Conservation (phyloP, 192 early-diverging fungal species). For the Spizellomyces sp. region DNA sequence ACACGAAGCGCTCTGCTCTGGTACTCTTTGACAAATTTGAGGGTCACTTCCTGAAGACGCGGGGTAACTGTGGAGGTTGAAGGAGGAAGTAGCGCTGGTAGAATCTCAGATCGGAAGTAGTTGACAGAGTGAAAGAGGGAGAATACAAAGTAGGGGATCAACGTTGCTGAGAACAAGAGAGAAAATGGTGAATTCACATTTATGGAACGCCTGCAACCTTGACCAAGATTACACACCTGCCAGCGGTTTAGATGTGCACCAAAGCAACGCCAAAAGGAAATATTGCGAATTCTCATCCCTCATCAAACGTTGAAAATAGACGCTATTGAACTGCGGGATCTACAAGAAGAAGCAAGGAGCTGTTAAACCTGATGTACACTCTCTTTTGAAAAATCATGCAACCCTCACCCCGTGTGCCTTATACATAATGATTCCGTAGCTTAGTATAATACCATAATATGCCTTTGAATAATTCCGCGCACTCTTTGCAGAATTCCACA, state of each 20-base stretch:
- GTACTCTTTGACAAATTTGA: conserved; percentile 49
- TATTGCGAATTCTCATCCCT: conserved; percentile 81
- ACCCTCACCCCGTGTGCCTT: conserved; percentile 74
- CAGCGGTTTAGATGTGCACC: conserved; percentile 71
- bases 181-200: neutral
- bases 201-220: neutral
- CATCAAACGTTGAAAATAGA: conserved; percentile 63
- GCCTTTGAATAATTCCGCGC: conserved; percentile 57
- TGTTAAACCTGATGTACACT: conserved; percentile 5
- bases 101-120: conserved; percentile 67
- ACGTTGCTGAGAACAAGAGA: conserved; percentile 57
- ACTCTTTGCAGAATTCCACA: conserved; percentile 17
- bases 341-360: conserved; percentile 32
- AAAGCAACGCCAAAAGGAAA: conserved; percentile 68
- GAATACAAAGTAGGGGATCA: conserved; percentile 74
- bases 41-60: conserved; percentile 54
- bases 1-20: conserved; percentile 64
- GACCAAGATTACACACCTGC: conserved; percentile 56
- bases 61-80: conserved; percentile 44
- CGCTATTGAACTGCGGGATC: conserved; percentile 60
- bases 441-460: conserved; percentile 66
- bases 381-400: neutral
- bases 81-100: conserved; percentile 66
- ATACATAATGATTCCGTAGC: conserved; percentile 77
- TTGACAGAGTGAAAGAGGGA: conserved; percentile 75